phyloP scores from a whole-genome alignment of 768 basidiomycete species.

The Pisolithus albus region DNA sequence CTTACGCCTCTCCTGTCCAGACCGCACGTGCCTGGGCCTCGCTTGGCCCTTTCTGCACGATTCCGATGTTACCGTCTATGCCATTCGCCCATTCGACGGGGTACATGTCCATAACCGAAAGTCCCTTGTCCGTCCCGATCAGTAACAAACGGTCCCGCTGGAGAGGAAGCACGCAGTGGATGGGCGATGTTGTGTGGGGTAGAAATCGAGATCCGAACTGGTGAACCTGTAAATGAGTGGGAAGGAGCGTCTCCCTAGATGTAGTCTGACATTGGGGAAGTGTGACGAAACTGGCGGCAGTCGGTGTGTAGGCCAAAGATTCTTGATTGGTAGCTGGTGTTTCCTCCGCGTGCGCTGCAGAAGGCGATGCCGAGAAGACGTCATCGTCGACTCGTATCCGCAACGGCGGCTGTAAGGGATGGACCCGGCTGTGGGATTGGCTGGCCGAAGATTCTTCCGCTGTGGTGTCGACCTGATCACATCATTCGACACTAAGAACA shows the following conservation, averaged over 20 bases:
- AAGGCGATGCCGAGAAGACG: conserved; percentile 22
- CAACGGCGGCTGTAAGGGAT: conserved; percentile 13
- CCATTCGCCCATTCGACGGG: conserved; percentile 55
- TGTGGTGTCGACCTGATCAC: conserved; percentile 10
- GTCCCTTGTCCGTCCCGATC: conserved; percentile 72
- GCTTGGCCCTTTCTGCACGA: conserved; percentile 51
- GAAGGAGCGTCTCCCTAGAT: conserved; percentile 47
- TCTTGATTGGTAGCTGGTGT: background rate
- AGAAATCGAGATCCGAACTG: conserved; percentile 83
- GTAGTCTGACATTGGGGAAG: conserved; percentile 26
- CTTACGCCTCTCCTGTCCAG: conserved; percentile 76
- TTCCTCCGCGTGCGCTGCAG: background rate
- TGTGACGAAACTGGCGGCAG: conserved; percentile 21
- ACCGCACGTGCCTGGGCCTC: conserved; percentile 63
- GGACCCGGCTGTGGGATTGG: too few species aligned
- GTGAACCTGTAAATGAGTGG: conserved; percentile 61
- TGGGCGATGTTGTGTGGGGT: conserved; percentile 69
- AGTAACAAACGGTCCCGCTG: conserved; percentile 59
- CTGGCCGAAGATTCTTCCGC: background rate
- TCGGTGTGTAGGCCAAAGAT: conserved; percentile 9
- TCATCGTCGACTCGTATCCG: conserved; percentile 41
- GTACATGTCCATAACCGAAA: conserved; percentile 79
- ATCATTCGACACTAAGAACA: conserved; percentile 4
- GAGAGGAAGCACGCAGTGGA: conserved; percentile 69
- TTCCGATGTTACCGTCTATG: conserved; percentile 33